These are phyloP conservation scores for Daldinia caldariorum DNA, from an alignment of 495 filamentous ascomycete species.

Conservation along the genomic window DNA sequence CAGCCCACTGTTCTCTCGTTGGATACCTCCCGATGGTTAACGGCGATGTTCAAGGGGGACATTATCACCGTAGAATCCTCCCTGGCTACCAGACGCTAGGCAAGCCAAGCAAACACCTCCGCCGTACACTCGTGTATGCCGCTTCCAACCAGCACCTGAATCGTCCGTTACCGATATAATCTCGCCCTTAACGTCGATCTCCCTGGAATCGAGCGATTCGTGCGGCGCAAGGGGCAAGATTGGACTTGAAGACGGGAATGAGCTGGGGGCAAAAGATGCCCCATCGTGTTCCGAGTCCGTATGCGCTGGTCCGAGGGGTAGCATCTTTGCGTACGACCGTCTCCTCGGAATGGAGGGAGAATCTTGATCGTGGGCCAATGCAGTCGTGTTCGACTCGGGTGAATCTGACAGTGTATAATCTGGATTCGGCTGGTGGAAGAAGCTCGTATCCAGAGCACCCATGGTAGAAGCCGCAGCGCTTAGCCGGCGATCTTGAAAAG, in stretches of 20 bases:
- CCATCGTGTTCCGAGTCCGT: slow-evolving; percentile 15
- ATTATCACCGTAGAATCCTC: slow-evolving; percentile 61
- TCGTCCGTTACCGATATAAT: slow-evolving; percentile 58
- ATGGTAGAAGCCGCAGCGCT: slow-evolving; percentile 52
- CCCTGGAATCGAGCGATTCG: slow-evolving; percentile 44
- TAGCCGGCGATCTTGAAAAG: slow-evolving; percentile 53
- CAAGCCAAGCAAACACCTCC: slow-evolving; percentile 62
- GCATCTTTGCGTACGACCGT: slow-evolving; percentile 56
- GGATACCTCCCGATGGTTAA: slow-evolving; percentile 28
- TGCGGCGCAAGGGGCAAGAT: slow-evolving; percentile 50
- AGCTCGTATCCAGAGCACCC: slow-evolving; percentile 50
- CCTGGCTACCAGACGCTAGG: slow-evolving; percentile 49
- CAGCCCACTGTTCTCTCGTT: background rate
- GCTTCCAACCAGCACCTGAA: slow-evolving; percentile 57
- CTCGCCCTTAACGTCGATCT: slow-evolving; percentile 56
- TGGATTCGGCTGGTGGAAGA: slow-evolving; percentile 55
- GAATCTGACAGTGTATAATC: slow-evolving; percentile 48
- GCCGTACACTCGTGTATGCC: slow-evolving; percentile 62
- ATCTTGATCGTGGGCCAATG: slow-evolving; percentile 42
- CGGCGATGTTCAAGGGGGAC: slow-evolving; percentile 59
- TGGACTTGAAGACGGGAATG: slow-evolving; percentile 56
- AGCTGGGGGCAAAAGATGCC: slow-evolving; percentile 53
- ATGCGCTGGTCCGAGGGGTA: slow-evolving; percentile 48
- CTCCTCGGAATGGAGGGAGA: slow-evolving; percentile 48
- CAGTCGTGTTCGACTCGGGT: slow-evolving; percentile 45